Evolutionary conservation across 495 filamentous ascomycete species (phyloP).

Genomic region (Hyaloscypha bicolor): DNA sequence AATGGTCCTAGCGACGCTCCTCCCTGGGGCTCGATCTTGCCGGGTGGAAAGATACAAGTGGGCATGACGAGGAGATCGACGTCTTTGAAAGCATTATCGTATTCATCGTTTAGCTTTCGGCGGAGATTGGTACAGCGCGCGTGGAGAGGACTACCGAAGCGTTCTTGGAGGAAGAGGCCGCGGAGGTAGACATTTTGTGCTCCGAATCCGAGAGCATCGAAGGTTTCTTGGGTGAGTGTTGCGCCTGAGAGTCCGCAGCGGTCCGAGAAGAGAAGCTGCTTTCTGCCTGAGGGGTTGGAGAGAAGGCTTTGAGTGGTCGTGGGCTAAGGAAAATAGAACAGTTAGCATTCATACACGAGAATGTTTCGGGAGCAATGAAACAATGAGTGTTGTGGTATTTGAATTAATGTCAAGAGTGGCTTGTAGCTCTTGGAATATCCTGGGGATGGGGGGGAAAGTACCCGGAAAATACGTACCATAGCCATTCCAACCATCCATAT

Average conservation of each 20-base stretch:
- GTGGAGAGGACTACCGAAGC: constrained; percentile 35
- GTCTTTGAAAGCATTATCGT: constrained; percentile 44
- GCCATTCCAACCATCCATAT: constrained; percentile 49
- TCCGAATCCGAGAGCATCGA: constrained; percentile 38
- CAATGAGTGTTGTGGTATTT: no score
- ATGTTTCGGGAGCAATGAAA: no score
- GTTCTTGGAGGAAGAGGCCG: constrained; percentile 37
- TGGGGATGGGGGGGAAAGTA: no score
- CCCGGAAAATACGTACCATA: not conserved
- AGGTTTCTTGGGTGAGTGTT: constrained; percentile 36
- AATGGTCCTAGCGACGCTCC: constrained; percentile 37
- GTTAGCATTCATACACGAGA: no score
- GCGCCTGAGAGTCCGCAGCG: constrained; percentile 32
- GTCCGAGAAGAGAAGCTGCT: constrained; percentile 38
- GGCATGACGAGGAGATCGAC: constrained; percentile 53
- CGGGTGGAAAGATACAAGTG: constrained; percentile 45
- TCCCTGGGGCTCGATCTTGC: constrained; percentile 34
- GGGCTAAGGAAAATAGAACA: not conserved
- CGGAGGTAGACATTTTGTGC: constrained; percentile 38
- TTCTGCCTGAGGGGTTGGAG: constrained; percentile 36
- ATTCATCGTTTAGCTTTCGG: constrained; percentile 44
- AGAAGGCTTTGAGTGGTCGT: constrained; percentile 35
- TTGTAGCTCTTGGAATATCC: no score
- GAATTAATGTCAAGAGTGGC: no score
- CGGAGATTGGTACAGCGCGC: constrained; percentile 41